A percentile compares a stretch with the other conserved stretches of the same genome.
phyloP scores from a whole-genome alignment of 495 filamentous ascomycete genomes.

The Penicillium steckii region DNA sequence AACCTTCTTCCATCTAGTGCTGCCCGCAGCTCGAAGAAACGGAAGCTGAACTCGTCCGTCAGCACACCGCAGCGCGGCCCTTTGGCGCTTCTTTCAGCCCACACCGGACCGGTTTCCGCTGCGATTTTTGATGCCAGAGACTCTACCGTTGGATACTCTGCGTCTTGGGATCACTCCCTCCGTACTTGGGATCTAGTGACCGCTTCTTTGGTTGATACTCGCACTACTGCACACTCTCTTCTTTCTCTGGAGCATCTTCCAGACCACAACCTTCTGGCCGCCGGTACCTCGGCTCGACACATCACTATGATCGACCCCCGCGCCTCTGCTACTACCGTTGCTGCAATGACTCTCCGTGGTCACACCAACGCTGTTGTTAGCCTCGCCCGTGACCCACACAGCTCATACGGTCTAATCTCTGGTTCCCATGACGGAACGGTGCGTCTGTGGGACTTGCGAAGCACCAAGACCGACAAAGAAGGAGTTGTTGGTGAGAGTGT shows the following conservation, averaged over 20 bases:
- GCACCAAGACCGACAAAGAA: slow-evolving; percentile 62
- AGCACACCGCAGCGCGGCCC: slow-evolving; percentile 73
- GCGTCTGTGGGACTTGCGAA: slow-evolving; percentile 88
- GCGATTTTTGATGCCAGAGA: slow-evolving; percentile 82
- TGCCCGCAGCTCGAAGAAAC: slow-evolving; percentile 65
- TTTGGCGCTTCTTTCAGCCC: slow-evolving; percentile 67
- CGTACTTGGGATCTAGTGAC: slow-evolving; percentile 91
- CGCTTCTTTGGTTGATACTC: slow-evolving; percentile 65
- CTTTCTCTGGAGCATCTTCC: slow-evolving; percentile 70
- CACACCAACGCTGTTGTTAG: slow-evolving; percentile 81
- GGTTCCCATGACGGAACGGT: slow-evolving; percentile 88
- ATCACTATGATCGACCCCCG: slow-evolving; percentile 90
- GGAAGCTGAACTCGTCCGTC: slow-evolving; percentile 67
- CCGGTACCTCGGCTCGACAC: slow-evolving; percentile 80
- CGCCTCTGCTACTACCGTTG: slow-evolving; percentile 64
- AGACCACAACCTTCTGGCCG: slow-evolving; percentile 69
- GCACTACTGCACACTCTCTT: slow-evolving; percentile 78
- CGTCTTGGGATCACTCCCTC: slow-evolving; percentile 84
- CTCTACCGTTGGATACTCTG: slow-evolving; percentile 83
- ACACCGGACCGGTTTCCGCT: slow-evolving; percentile 69
- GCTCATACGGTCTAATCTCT: slow-evolving; percentile 75
- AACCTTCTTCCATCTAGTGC: slow-evolving; percentile 60
- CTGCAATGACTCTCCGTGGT: slow-evolving; percentile 83
- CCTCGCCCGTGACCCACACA: slow-evolving; percentile 67
- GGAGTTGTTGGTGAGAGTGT: slow-evolving; percentile 74